Evolutionary conservation across 176 grass and related monocot genomes (phyloP), one percentile per base, ranked within the genome.

Genomic region (Saccharum officinarum): DNA sequence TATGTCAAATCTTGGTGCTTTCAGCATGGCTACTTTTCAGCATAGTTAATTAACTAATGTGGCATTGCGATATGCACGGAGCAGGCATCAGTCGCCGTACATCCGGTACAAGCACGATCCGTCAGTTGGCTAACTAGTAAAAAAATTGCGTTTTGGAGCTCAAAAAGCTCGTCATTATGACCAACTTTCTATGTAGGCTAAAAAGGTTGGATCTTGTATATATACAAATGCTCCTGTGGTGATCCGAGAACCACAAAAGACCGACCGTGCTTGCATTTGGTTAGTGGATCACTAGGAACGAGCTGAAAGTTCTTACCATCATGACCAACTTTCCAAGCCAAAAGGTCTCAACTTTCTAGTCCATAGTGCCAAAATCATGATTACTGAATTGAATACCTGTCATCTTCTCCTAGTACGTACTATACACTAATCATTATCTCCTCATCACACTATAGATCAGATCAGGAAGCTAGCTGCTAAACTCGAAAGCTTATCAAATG

Each of bases 271-370:
- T 8, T 87, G 41, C 68, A 83, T 67, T 79, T 68, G 59, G 85
- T 68, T 57, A 66, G 80, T 54, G 80, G 80, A 84, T 87, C 78
- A 67, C 70, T 57, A 87, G 22, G 79, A 12, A 4, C 15, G 65
- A 81, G 31, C 79, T 69, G 52, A 81, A 87, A 52, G 16, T 39
- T 87, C 11, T 64, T 23, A 37, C 20, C 88, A 89, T 87, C 80
- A 87, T 90, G 84, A 42, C 67, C 75, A 87, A 33, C 80, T 84
- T 91, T 91, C 67, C 75, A 50, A 49, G n/a, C 83, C 42, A 69
- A 75, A 91, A 91, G 52, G 30, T 28, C 26, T 3, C 79, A 23
- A 39, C 26, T 91, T 83, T 84, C 84, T 80, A 42, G 75, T 84
- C 75, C 74, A 33, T 62, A 69, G 84, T 80, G 39, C 75, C 75